phyloP scores from a whole-genome alignment of 1,139 yeast species.

The Candida pseudocylindracea region DNA sequence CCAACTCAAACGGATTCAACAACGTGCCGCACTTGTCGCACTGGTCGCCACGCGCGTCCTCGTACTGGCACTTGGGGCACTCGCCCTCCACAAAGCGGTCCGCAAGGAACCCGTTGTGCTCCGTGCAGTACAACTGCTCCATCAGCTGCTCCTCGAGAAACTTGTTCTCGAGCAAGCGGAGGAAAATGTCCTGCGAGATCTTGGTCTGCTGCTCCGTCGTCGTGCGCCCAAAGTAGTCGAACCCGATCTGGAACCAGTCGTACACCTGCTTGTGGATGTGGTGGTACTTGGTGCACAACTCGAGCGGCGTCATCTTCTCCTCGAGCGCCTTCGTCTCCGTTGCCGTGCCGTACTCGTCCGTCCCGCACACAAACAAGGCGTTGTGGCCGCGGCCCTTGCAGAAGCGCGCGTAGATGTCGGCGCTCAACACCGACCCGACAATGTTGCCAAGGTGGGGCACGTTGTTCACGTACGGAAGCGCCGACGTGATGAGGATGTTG shows the following conservation, averaged over 20 bases:
- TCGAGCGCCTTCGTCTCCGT: conserved; percentile 96
- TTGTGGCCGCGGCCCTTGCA: conserved; percentile 78
- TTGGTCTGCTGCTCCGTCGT: conserved; percentile 83
- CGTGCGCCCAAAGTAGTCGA: conserved; percentile 91
- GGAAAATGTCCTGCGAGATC: conserved; percentile 85
- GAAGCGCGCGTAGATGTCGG: conserved; percentile 86
- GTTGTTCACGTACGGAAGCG: conserved; percentile 91
- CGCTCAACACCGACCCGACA: conserved; percentile 83
- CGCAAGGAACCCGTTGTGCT: conserved; percentile 78
- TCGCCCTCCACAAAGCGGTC: conserved; percentile 96
- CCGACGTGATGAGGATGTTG: conserved; percentile 80
- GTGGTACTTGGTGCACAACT: conserved; percentile 80
- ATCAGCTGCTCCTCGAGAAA: conserved; percentile 70
- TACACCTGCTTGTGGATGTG: conserved; percentile 72
- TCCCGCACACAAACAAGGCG: conserved; percentile 77
- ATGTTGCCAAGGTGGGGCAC: conserved; percentile 97
- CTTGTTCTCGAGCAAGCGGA: conserved; percentile 50
- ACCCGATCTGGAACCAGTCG: conserved; percentile 91
- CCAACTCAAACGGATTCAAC: conserved; percentile 79
- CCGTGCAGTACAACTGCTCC: conserved; percentile 80
- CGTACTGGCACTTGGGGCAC: conserved; percentile 87
- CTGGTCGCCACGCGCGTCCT: conserved; percentile 98
- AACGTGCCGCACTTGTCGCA: conserved; percentile 91
- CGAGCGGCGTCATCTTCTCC: conserved; percentile 71
- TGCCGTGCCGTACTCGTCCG: conserved; percentile 98